phyloP scores from a whole-genome alignment of 768 basidiomycete species.

The Russula lepida region DNA sequence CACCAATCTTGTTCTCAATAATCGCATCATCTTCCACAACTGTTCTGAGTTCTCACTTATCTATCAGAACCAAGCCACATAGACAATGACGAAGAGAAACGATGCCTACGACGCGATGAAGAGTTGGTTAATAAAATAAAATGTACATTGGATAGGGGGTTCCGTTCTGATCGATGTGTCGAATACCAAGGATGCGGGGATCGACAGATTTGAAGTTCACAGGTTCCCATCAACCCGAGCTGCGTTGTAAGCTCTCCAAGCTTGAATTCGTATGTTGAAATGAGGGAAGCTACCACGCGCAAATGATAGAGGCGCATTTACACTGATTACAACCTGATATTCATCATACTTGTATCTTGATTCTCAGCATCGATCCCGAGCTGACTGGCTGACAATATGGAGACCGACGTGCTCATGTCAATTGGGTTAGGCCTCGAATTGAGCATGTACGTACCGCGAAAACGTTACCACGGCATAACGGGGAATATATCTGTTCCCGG shows the following conservation, averaged over 20 bases:
- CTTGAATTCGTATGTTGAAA: constrained; percentile 90
- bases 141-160: constrained; percentile 91
- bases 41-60: constrained; percentile 64
- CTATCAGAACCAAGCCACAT: not conserved
- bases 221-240: constrained; percentile 86
- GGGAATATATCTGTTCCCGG: too few relatives aligned
- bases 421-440: not conserved
- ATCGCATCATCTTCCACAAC: constrained; percentile 74
- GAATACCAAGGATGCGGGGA: constrained; percentile 94
- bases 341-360: constrained; percentile 51
- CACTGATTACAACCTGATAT: not conserved
- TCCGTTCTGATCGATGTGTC: constrained; percentile 80
- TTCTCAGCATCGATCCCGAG: constrained; percentile 83
- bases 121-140: constrained; percentile 97
- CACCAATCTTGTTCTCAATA: constrained; percentile 93
- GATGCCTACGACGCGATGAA: constrained; percentile 73
- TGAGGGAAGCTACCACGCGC: constrained; percentile 50
- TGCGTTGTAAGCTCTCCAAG: constrained; percentile 59
- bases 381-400: constrained; percentile 94
- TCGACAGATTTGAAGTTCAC: constrained; percentile 93
- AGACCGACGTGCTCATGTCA: constrained; percentile 79
- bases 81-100: not conserved
- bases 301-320: constrained; percentile 69
- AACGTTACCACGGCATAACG: constrained; percentile 85
- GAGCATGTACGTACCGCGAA: constrained; percentile 20